Evolutionary conservation across 2,329 filamentous ascomycete genomes (phyloP).

Genomic region (Aureobasidium sp.): DNA sequence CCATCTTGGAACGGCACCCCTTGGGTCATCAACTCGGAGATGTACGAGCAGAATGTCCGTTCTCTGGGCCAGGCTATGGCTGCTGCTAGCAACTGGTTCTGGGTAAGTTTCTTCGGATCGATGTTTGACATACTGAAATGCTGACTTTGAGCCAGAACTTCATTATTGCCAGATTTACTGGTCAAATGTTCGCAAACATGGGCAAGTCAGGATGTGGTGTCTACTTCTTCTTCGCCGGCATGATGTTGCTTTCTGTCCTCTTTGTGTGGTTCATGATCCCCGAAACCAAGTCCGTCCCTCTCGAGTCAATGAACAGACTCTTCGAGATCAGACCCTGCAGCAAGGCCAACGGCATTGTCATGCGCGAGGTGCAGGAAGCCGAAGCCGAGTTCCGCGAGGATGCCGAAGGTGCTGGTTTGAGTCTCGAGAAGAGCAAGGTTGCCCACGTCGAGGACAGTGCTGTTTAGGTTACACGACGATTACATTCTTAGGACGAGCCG

Average conservation of each 20-base stretch:
- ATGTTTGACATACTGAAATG: not conserved
- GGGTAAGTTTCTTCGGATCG: not conserved
- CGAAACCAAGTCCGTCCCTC: constrained; percentile 40
- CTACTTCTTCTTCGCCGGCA: constrained; percentile 42
- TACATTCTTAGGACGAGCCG: not conserved
- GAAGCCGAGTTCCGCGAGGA: constrained; percentile 11
- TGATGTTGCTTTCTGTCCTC: constrained; percentile 39
- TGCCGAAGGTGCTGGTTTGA: constrained; percentile 7
- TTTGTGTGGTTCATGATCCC: constrained; percentile 41
- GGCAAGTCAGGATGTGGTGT: constrained; percentile 33
- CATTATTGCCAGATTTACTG: constrained; percentile 34
- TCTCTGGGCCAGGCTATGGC: constrained; percentile 30
- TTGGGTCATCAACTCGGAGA: constrained; percentile 43
- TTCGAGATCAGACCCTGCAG: constrained; percentile 39
- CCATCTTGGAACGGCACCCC: constrained; percentile 30
- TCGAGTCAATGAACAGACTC: constrained; percentile 42
- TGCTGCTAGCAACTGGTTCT: constrained; percentile 30
- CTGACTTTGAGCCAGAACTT: constrained; percentile 21
- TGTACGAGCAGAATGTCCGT: constrained; percentile 38
- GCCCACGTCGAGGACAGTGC: not conserved
- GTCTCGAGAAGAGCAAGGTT: constrained; percentile 8
- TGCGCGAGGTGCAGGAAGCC: constrained; percentile 26
- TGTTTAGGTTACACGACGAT: not conserved
- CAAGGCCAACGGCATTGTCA: constrained; percentile 35
- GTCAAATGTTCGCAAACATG: constrained; percentile 46